Evolutionary conservation across 305 asterid species (phyloP).

Genomic region (Withania somnifera): DNA sequence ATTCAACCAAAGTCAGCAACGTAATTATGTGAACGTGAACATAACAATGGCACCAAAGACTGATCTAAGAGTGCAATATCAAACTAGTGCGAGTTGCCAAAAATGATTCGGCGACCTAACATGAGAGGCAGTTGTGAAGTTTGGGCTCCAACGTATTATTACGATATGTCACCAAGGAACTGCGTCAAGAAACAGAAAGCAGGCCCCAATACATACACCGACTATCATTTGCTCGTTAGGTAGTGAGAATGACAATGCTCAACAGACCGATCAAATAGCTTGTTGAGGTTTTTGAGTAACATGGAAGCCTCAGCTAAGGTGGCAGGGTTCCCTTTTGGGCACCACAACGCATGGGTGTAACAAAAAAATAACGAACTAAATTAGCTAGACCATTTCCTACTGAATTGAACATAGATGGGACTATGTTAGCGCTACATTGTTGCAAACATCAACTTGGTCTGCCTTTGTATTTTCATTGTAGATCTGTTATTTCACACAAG

Average conservation of each 20-base stretch:
- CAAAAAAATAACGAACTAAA: too few relatives aligned
- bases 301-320: not conserved
- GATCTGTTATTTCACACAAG: too few relatives aligned
- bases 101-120: not conserved
- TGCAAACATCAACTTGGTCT: too few relatives aligned
- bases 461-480: too few relatives aligned
- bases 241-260: too few relatives aligned
- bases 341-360: too few relatives aligned
- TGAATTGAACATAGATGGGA: too few relatives aligned
- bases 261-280: not conserved
- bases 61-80: not conserved
- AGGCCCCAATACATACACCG: not conserved
- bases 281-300: not conserved
- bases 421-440: too few relatives aligned
- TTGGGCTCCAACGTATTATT: not conserved
- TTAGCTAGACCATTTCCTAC: too few relatives aligned
- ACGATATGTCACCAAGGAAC: not conserved
- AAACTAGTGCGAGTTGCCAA: not conserved
- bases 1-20: not conserved
- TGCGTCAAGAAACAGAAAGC: not conserved
- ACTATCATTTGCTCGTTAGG: too few relatives aligned
- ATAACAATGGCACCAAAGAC: not conserved
- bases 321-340: not conserved
- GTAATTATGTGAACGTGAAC: not conserved
- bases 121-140: not conserved